Conservation (phyloP, 192 early-diverging fungal genomes). For the Paraglomus brasilianum region DNA sequence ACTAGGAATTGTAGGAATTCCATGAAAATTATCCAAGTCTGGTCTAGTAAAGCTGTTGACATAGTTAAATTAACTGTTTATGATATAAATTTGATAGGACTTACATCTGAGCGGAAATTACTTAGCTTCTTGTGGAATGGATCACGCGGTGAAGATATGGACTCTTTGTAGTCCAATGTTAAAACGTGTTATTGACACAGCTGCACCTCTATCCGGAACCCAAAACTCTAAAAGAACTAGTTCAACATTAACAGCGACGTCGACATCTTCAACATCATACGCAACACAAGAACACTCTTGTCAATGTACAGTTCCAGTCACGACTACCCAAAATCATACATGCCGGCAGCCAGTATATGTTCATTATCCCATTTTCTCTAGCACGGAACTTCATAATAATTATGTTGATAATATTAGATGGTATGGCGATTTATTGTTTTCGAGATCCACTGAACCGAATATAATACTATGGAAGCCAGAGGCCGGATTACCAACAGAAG, state of each 20-base stretch:
- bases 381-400: constrained; percentile 20
- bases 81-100: constrained; percentile 8
- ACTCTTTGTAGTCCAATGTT: constrained; percentile 22
- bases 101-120: constrained; percentile 22
- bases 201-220: background rate
- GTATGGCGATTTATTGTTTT: constrained; percentile 29
- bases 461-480: constrained; percentile 27
- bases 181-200: constrained; percentile 4
- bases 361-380: constrained; percentile 26
- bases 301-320: background rate
- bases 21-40: background rate
- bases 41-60: too few relatives aligned
- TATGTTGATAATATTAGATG: constrained; percentile 28
- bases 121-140: constrained; percentile 26
- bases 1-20: constrained; percentile 22
- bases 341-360: background rate
- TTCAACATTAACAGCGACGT: background rate
- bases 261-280: background rate
- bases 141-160: constrained; percentile 28
- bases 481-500: constrained; percentile 1
- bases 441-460: constrained; percentile 11
- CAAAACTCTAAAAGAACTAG: background rate
- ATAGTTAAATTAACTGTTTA: background rate
- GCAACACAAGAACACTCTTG: background rate
- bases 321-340: background rate